A percentile compares a stretch with the other conserved stretches of the same genome.
Evolutionary conservation across 1,284 basidiomycete species (phyloP).

Genomic region (Coniophora puteana): DNA sequence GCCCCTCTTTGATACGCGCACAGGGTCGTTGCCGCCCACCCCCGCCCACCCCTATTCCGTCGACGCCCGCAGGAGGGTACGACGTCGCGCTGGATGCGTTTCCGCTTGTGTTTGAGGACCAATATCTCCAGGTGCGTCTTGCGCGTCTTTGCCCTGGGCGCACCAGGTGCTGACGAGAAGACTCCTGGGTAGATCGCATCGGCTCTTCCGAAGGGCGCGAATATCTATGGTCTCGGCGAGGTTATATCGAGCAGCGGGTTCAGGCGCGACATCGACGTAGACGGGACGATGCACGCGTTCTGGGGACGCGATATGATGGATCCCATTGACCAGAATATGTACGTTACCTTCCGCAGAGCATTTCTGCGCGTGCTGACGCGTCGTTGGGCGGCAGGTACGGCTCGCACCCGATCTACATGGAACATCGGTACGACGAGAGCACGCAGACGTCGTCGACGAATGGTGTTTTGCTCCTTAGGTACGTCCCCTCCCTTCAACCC

Average conservation of each 20-base stretch:
- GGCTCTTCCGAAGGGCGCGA: slow-evolving; percentile 57
- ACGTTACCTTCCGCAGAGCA: too few relatives aligned
- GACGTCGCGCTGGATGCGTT: slow-evolving; percentile 56
- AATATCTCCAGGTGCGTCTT: slow-evolving; percentile 50
- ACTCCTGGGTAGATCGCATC: slow-evolving; percentile 49
- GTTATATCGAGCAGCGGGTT: slow-evolving; percentile 66
- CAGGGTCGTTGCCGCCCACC: slow-evolving; percentile 48
- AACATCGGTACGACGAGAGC: slow-evolving; percentile 52
- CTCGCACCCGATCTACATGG: slow-evolving; percentile 64
- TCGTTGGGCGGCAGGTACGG: slow-evolving; percentile 55
- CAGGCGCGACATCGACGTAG: slow-evolving; percentile 52
- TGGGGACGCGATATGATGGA: slow-evolving; percentile 65
- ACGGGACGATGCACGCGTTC: slow-evolving; percentile 64
- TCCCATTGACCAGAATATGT: slow-evolving; percentile 60
- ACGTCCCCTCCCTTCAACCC: slow-evolving; percentile 4
- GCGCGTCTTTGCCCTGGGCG: slow-evolving; percentile 2
- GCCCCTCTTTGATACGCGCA: slow-evolving; percentile 74
- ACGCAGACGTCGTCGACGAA: slow-evolving; percentile 54
- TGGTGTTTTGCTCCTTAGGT: slow-evolving; percentile 69
- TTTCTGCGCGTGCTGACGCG: too few relatives aligned
- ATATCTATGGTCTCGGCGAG: slow-evolving; percentile 80
- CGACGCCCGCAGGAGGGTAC: slow-evolving; percentile 44
- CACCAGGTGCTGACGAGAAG: background rate
- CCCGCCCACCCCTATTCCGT: slow-evolving; percentile 46
- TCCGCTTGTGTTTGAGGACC: slow-evolving; percentile 74